phyloP scores from a whole-genome alignment of 306 rosid species.

The Pyrus betulifolia region DNA sequence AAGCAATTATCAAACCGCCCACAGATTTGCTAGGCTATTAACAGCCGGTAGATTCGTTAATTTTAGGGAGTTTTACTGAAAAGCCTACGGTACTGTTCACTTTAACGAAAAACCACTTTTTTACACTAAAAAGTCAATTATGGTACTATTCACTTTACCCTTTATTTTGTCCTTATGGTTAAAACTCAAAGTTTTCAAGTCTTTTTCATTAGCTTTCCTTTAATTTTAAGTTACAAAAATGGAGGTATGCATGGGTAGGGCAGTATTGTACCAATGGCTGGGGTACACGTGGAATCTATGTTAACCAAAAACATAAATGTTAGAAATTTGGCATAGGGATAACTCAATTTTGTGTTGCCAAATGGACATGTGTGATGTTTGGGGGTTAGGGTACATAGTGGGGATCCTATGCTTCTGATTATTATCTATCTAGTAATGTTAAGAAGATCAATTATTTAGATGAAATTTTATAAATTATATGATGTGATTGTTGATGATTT shows the following conservation, averaged over 20 bases:
- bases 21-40: neutral
- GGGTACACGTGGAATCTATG: neutral
- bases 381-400: neutral
- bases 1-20: neutral
- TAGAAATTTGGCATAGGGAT: neutral
- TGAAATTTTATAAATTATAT: no score
- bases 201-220: no score
- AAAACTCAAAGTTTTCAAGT: no score
- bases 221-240: neutral
- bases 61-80: no score
- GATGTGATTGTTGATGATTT: no score
- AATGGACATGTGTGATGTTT: slow-evolving; percentile 3
- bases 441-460: no score
- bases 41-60: neutral
- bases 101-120: no score
- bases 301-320: neutral
- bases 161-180: no score
- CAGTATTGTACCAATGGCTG: neutral
- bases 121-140: no score
- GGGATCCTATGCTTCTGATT: neutral
- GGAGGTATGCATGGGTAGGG: neutral
- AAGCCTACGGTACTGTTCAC: no score
- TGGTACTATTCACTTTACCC: no score
- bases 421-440: neutral
- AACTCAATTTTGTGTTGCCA: neutral